These are phyloP conservation scores for Pseudonitzschia multiseries DNA, from an alignment of 108 stramenopile species.

Conservation along the genomic window DNA sequence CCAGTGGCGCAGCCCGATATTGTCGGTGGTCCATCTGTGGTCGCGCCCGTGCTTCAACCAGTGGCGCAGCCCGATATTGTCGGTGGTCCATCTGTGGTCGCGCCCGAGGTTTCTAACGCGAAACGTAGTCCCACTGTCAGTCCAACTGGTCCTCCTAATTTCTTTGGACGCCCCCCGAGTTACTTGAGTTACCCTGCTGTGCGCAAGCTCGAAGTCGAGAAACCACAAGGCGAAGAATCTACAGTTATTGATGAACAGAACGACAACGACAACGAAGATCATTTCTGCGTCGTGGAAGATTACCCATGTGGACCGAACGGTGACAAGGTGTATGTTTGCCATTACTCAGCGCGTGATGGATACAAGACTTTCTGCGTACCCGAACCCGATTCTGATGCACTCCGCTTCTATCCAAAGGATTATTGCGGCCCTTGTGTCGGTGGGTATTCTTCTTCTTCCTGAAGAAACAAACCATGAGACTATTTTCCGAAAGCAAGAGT, in stretches of 20 bases:
- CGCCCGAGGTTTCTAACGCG: not conserved
- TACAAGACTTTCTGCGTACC: conserved; percentile 51
- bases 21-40: no score
- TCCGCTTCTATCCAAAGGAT: conserved; percentile 41
- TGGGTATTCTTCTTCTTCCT: not conserved
- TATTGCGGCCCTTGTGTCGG: conserved; percentile 50
- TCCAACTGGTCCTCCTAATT: not conserved
- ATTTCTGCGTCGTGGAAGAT: conserved; percentile 37
- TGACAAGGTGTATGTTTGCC: conserved; percentile 46
- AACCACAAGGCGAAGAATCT: not conserved
- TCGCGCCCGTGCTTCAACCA: no score
- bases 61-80: not conserved
- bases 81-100: no score
- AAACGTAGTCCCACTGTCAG: no score
- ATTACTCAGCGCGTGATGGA: conserved; percentile 39
- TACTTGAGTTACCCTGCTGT: not conserved
- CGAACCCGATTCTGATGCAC: conserved; percentile 43
- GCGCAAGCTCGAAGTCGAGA: not conserved
- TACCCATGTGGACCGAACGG: conserved; percentile 39
- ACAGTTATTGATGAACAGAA: not conserved
- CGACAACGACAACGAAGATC: conserved; percentile 10
- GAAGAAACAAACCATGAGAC: not conserved
- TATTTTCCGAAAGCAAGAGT: no score
- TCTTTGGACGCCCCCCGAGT: not conserved
- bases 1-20: no score